These are phyloP conservation scores for Chaetomium fimeti DNA, from an alignment of 495 filamentous ascomycete species.

Conservation along the genomic window DNA sequence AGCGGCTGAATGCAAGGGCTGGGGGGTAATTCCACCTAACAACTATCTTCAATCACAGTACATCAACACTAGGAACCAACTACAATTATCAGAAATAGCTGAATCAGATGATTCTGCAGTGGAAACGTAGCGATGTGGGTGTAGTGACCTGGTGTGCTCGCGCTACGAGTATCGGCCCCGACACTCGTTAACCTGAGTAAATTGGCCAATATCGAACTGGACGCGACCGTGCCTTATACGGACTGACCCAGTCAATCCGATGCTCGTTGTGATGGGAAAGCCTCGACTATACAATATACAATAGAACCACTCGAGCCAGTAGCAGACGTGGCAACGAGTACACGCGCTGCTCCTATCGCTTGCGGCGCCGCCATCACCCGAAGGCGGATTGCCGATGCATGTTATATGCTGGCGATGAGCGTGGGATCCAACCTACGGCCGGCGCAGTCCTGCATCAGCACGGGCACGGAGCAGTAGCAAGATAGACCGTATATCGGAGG, in stretches of 20 bases:
- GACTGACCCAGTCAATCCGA: neutral
- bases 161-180: neutral
- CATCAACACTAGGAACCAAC: too few relatives aligned
- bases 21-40: neutral
- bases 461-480: too few relatives aligned
- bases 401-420: too few relatives aligned
- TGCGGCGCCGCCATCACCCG: too few relatives aligned
- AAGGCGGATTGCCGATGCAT: too few relatives aligned
- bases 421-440: too few relatives aligned
- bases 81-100: too few relatives aligned
- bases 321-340: neutral
- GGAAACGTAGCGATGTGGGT: neutral
- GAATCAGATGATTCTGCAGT: too few relatives aligned
- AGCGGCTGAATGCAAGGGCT: constrained; percentile 1
- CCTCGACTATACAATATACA: neutral
- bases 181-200: neutral
- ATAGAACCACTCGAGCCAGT: neutral
- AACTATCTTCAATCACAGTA: too few relatives aligned
- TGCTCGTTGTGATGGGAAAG: neutral
- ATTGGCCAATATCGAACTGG: neutral
- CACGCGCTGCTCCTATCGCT: too few relatives aligned
- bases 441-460: too few relatives aligned
- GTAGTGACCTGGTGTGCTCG: neutral
- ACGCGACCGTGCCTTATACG: neutral
- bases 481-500: too few relatives aligned